Conservation (phyloP, 2,329 filamentous ascomycete species). For the Nemania diffusa region DNA sequence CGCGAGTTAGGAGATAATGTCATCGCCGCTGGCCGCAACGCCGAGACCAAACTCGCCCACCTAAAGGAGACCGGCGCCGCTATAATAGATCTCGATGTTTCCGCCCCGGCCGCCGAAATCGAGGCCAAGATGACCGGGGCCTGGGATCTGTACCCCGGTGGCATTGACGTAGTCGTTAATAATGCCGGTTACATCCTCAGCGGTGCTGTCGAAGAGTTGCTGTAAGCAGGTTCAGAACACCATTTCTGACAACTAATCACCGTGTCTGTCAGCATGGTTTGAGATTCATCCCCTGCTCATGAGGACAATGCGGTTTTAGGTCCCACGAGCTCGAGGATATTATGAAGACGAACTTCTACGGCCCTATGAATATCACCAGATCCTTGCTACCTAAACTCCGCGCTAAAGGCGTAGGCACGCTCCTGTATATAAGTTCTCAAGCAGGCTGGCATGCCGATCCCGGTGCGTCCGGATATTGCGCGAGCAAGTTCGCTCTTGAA, state of each 20-base stretch:
- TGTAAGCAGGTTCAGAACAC: conserved; percentile 23
- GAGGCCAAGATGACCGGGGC: conserved; percentile 39
- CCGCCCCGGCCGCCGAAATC: conserved; percentile 39
- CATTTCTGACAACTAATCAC: neutral
- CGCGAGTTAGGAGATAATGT: conserved; percentile 52
- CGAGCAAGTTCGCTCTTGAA: conserved; percentile 42
- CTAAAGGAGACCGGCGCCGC: conserved; percentile 50
- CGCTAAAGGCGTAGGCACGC: conserved; percentile 45
- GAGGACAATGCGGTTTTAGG: conserved; percentile 24
- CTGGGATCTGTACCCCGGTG: conserved; percentile 39
- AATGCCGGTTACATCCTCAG: conserved; percentile 52
- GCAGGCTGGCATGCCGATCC: conserved; percentile 50
- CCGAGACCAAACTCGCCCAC: conserved; percentile 47
- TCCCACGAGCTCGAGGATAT: conserved; percentile 43
- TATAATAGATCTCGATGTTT: conserved; percentile 48
- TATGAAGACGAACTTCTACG: conserved; percentile 53
- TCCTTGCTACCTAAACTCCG: conserved; percentile 50
- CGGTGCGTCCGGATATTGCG: conserved; percentile 43
- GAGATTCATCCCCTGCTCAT: neutral
- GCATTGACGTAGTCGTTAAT: conserved; percentile 54
- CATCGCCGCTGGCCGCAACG: conserved; percentile 55
- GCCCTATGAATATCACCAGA: conserved; percentile 52
- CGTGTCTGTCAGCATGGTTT: neutral
- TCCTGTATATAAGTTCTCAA: conserved; percentile 52
- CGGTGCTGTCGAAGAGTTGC: conserved; percentile 47